Evolutionary conservation across 192 early-diverging fungal species (phyloP), one percentile per base, ranked within the genome.

Genomic region (Mortierella alpina): DNA sequence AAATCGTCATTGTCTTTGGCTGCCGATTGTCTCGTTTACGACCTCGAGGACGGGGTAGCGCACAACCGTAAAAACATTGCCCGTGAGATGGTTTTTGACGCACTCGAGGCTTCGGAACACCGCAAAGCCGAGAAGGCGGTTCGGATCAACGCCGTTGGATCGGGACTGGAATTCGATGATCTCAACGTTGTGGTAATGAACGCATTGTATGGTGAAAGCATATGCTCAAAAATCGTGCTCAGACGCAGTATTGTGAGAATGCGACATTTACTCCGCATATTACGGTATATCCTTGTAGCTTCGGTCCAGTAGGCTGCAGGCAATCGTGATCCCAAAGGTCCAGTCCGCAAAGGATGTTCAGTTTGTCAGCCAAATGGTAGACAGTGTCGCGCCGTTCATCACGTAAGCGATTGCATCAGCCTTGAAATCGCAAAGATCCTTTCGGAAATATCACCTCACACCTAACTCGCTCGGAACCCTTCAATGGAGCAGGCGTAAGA

Each of bases 21-120:
- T 8, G 94, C 92, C 4, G 97, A 98, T 83, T 93, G 92, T 73
- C 82, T 97, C 20, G 93, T 96, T 45, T 96, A 95, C 68, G 97
- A 98, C 72, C 86, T 98, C 5, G 97, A 98, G 69, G 97, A 98
- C 82, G 92, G 95, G 18, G 97, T 98, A 1, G 85, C 94, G 0
- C 56, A 89, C 14, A 94, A 91, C 82, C 89, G 92, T 63, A 98
- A 98, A 75, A 92, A 90, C 17, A 88, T 86, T 47, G 95, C 95
- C 7, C 88, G 95, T 50, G 61, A 87, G 47, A 84, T 91, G 72
- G 91, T 96, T 0, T 88, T 90, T 61, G 80, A 93, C 62, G 94
- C 94, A 14, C 84, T 92, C 20, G 86, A 86, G 86, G 91, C 84
- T 49, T 90, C 87, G 22, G 92, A 89, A 63, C 80, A 90, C 54